phyloP scores from a whole-genome alignment of 2,329 filamentous ascomycete species.

The Aureobasidium sp. region DNA sequence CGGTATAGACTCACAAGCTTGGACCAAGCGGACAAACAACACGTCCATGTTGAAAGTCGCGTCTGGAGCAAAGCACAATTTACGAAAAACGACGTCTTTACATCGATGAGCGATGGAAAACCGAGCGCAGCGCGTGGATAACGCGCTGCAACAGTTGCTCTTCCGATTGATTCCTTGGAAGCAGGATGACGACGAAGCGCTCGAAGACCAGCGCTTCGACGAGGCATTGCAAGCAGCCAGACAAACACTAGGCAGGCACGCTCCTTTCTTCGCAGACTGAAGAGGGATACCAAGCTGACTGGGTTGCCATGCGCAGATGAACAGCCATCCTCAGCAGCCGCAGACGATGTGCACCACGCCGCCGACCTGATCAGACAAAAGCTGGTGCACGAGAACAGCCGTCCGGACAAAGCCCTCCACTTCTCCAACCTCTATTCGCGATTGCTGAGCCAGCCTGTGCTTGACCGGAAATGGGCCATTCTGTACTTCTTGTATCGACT shows the following conservation, averaged over 20 bases:
- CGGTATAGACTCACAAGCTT: neutral
- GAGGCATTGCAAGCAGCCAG: slow-evolving; percentile 46
- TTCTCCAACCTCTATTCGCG: slow-evolving; percentile 89
- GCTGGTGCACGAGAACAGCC: slow-evolving; percentile 68
- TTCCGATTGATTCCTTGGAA: slow-evolving; percentile 58
- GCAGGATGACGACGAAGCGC: slow-evolving; percentile 54
- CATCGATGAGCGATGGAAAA: slow-evolving; percentile 11
- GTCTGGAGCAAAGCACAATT: neutral
- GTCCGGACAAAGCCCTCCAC: slow-evolving; percentile 63
- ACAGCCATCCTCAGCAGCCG: slow-evolving; percentile 43
- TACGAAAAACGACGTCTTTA: neutral
- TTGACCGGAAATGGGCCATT: slow-evolving; percentile 95
- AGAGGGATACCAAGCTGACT: slow-evolving; percentile 34
- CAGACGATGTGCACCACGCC: slow-evolving; percentile 78
- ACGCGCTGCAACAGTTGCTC: slow-evolving; percentile 71
- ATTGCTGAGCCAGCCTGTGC: slow-evolving; percentile 79
- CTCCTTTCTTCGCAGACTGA: slow-evolving; percentile 4
- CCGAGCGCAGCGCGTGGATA: slow-evolving; percentile 55
- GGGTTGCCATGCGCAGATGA: slow-evolving; percentile 12
- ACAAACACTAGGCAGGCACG: slow-evolving; percentile 35
- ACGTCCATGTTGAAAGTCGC: neutral
- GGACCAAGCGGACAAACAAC: slow-evolving; percentile 5
- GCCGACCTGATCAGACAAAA: slow-evolving; percentile 86
- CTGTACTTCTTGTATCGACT: slow-evolving; percentile 83
- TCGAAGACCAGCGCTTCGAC: slow-evolving; percentile 59